Evolutionary conservation across 2,329 filamentous ascomycete genomes (phyloP).

Genomic region (Hypoxylon sp.): DNA sequence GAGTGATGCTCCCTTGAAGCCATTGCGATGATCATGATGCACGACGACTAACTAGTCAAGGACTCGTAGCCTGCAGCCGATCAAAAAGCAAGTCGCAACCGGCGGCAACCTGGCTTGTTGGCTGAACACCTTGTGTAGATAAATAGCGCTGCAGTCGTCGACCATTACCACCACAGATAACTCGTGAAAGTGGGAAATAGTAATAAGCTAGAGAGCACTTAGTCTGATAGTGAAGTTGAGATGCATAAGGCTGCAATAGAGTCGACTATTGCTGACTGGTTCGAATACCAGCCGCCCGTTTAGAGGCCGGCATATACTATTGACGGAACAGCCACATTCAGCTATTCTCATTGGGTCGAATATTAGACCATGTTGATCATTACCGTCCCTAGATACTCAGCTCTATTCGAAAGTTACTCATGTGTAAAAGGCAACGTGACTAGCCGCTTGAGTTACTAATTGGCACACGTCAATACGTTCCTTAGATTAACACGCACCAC

Average conservation of each 20-base stretch:
- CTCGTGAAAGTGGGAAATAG: neutral
- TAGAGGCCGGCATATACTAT: neutral
- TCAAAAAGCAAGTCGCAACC: slow-evolving; percentile 17
- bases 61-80: slow-evolving; percentile 2
- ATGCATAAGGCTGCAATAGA: slow-evolving; percentile 15
- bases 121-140: neutral
- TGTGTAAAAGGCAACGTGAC: slow-evolving; percentile 5
- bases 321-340: neutral
- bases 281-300: neutral
- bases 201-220: slow-evolving; percentile 4
- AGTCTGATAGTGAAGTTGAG: neutral
- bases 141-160: slow-evolving; percentile 2
- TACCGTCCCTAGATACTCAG: slow-evolving; percentile 28
- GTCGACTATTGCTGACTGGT: neutral
- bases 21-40: slow-evolving; percentile 11
- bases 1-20: slow-evolving; percentile 8
- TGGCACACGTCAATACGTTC: slow-evolving; percentile 6
- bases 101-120: slow-evolving; percentile 2
- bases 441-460: slow-evolving; percentile 22
- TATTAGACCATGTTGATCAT: slow-evolving; percentile 22
- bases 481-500: neutral
- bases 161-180: neutral
- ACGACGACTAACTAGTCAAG: slow-evolving; percentile 10
- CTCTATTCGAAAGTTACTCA: slow-evolving; percentile 13
- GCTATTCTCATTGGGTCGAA: slow-evolving; percentile 3